Evolutionary conservation across 495 filamentous ascomycete species (phyloP), one percentile per base, ranked within the genome.

Genomic region (Xylaria flabelliformis): DNA sequence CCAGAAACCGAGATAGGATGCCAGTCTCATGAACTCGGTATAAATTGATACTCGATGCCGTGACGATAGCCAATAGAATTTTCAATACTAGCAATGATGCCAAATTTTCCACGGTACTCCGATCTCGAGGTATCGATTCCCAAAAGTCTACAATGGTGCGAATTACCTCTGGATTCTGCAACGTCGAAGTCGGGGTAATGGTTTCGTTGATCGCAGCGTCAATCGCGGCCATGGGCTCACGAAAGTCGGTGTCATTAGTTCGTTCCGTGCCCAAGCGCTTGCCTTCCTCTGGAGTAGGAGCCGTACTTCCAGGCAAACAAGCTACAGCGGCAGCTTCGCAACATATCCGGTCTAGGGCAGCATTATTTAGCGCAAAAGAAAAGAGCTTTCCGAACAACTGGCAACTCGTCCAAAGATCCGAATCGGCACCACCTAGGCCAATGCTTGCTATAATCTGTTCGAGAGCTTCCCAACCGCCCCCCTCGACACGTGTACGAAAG

Each of bases 341-440:
- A 69, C 83, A 86, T 73, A 88, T 76, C 65, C 84, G 80, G 44
- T 89, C 85, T 48, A 92, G 81, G 7, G 88, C 85, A 77, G 92
- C 90, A 77, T 97, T 92, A 66, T 93, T 92, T 50, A 97, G 81
- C 9, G 91, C 90, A 76, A 95, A 94, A 7, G 92, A 89, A 64
- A 98, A 84, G n/a, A 98, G 87, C 73, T 90, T 89, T 19, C 94
- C 94, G 82, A 97, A 97, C 2, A 97, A 82, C 78, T 94, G 91
- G 62, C 92, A 90, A 71, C 88, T 87, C 67, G 90, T 89, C 80
- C 84, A 87, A 34, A 86, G 78, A 72, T 90, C 87, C n/a, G 85
- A 83, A 48, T 89, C 85, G 19, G 80, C 84, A 71, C 87, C 87
- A 73, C 90, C 83, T 73, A 90, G 79, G 71, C 90, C 86, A 83